Evolutionary conservation across 2,329 filamentous ascomycete genomes (phyloP).

Genomic region (Aspergillus fischeri): DNA sequence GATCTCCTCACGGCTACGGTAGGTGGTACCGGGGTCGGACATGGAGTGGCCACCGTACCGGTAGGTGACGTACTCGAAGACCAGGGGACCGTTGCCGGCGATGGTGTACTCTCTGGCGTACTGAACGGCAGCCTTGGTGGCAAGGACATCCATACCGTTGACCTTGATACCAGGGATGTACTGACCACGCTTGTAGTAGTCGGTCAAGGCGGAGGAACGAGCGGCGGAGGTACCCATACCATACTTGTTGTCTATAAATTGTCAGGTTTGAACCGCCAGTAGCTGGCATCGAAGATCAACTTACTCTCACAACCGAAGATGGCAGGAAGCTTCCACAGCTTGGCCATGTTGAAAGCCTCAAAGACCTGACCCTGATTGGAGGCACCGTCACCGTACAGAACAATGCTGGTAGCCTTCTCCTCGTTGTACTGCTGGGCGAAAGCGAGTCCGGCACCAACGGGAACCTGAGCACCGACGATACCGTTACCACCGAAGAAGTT

Average conservation of each 20-base stretch:
- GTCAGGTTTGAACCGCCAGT: not conserved
- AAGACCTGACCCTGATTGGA: conserved; percentile 99
- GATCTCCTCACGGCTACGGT: conserved; percentile 98
- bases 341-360: conserved; percentile 99
- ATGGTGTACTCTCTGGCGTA: conserved; percentile 86
- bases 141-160: conserved; percentile 97
- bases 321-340: conserved; percentile 94
- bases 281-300: conserved; percentile 36
- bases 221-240: conserved; percentile 95
- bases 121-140: conserved; percentile 92
- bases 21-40: conserved; percentile 98
- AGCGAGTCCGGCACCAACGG: conserved; percentile 90
- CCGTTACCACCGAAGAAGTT: conserved; percentile 98
- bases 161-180: conserved; percentile 98
- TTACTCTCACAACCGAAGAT: conserved; percentile 98
- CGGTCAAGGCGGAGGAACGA: conserved; percentile 86
- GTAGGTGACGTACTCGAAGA: conserved; percentile 99
- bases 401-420: conserved; percentile 79
- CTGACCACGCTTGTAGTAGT: conserved; percentile 99
- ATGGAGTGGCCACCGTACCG: conserved; percentile 99
- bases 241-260: conserved; percentile 85
- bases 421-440: conserved; percentile 95
- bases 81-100: conserved; percentile 83
- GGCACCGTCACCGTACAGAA: conserved; percentile 96
- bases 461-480: conserved; percentile 97